phyloP scores from a whole-genome alignment of 345 rosid genomes.

The Citrus medica region DNA sequence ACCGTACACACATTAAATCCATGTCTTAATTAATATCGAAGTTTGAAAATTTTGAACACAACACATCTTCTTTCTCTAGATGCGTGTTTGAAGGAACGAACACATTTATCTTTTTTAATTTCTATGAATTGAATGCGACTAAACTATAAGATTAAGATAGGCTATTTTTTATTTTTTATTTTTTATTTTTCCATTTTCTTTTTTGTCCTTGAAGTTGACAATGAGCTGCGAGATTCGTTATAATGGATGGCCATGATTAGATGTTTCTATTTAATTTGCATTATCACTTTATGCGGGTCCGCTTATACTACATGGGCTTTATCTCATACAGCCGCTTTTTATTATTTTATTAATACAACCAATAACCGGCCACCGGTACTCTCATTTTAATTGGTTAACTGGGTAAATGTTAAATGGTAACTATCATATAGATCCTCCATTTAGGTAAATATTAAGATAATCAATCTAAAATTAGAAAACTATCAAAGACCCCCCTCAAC shows the following conservation, averaged over 20 bases:
- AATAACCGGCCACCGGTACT: no score
- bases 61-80: not conserved
- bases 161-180: not conserved
- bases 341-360: no score
- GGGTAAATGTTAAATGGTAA: no score
- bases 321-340: no score
- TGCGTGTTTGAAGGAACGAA: slow-evolving; percentile 19
- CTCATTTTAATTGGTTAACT: no score
- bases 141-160: not conserved
- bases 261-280: not conserved
- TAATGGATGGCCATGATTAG: not conserved
- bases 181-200: not conserved
- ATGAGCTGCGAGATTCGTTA: slow-evolving; percentile 7
- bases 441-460: no score
- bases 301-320: no score
- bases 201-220: slow-evolving; percentile 8
- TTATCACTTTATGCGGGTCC: slow-evolving; percentile 1
- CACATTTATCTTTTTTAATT: not conserved
- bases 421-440: no score
- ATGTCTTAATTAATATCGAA: not conserved
- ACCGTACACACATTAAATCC: not conserved
- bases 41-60: slow-evolving; percentile 9
- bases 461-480: no score
- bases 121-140: not conserved
- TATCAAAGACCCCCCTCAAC: no score